Evolutionary conservation across 2,329 filamentous ascomycete genomes (phyloP).

Genomic region (Fusarium azukiicola): DNA sequence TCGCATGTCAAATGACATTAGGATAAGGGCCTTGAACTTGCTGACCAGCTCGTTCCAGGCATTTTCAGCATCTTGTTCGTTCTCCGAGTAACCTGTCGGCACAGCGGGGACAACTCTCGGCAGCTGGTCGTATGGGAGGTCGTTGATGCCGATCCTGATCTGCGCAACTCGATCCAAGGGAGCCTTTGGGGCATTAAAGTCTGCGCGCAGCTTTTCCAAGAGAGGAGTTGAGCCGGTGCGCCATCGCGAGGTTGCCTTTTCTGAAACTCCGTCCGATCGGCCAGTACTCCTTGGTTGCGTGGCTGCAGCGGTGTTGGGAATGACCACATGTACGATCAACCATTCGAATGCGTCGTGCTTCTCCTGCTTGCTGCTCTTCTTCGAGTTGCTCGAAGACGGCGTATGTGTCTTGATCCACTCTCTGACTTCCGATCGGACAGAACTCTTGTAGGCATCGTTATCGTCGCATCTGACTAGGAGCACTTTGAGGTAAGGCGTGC

Average conservation of each 20-base stretch:
- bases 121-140: slow-evolving; percentile 83
- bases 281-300: slow-evolving; percentile 86
- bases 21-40: slow-evolving; percentile 92
- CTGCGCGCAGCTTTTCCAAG: slow-evolving; percentile 92
- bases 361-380: slow-evolving; percentile 84
- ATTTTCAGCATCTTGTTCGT: slow-evolving; percentile 87
- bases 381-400: slow-evolving; percentile 76
- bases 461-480: slow-evolving; percentile 96
- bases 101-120: slow-evolving; percentile 82
- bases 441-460: slow-evolving; percentile 94
- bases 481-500: slow-evolving; percentile 96
- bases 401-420: slow-evolving; percentile 95
- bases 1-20: slow-evolving; percentile 93
- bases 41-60: slow-evolving; percentile 92
- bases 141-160: slow-evolving; percentile 87
- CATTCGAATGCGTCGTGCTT: slow-evolving; percentile 99
- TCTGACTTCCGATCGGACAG: slow-evolving; percentile 87
- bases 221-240: slow-evolving; percentile 90
- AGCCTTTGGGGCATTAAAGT: slow-evolving; percentile 88
- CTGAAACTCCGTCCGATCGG: slow-evolving; percentile 77
- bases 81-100: slow-evolving; percentile 84
- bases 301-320: slow-evolving; percentile 91
- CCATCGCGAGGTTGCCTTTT: slow-evolving; percentile 89
- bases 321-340: slow-evolving; percentile 95
- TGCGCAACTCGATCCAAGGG: slow-evolving; percentile 90